Base-by-base conservation (phyloP, 106 monocot genomes). In the Iris macrosiphon region DNA sequence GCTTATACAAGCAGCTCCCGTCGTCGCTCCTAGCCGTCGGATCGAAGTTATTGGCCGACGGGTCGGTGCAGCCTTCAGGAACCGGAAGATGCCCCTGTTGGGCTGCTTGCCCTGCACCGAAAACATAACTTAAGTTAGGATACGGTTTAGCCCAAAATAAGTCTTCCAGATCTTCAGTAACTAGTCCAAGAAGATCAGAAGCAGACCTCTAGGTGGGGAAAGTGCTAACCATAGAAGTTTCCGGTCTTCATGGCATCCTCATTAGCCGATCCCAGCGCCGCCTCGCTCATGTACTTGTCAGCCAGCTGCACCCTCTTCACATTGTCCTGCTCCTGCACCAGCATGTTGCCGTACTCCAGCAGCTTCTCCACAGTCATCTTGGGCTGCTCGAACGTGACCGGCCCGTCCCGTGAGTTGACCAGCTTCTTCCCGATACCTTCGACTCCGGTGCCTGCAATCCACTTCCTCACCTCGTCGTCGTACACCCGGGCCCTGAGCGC, bases 261-360 rank as follows among this genome's bases (percentile, higher is more conserved):
- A 45, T 98, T 96, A 52, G 96, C 96, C 2, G 82, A 79, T 13
- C 96, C 96, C 23, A 96, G 96, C 0, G 96, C 96, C 4, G 96
- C 96, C 68, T 90, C 82, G 49, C 63, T 76, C 69, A 96, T 8
- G 69, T 89, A 96, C 60, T 79, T 86, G 67, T 96, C 96, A 27
- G 96, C 89, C 59, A 96, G 55, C 55, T 96, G 96, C 68, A 90
- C 96, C 65, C 96, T 81, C 85, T 96, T 96, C 31, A 96, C 96
- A 22, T 96, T 96, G 65, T 96, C 96, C 72, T 96, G 96, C 58
- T 96, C 96, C 69, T 80, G 45, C 41, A 96, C 96, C 42, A 96
- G 67, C 96, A 96, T 80, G 75, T 79, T 60, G 0, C 96, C 96
- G 27, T 96, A 96, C 69, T 86, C 86, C 45, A 96, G 37, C 5